Base-by-base conservation (phyloP, 768 basidiomycete species). In the Amylocystis lapponica region DNA sequence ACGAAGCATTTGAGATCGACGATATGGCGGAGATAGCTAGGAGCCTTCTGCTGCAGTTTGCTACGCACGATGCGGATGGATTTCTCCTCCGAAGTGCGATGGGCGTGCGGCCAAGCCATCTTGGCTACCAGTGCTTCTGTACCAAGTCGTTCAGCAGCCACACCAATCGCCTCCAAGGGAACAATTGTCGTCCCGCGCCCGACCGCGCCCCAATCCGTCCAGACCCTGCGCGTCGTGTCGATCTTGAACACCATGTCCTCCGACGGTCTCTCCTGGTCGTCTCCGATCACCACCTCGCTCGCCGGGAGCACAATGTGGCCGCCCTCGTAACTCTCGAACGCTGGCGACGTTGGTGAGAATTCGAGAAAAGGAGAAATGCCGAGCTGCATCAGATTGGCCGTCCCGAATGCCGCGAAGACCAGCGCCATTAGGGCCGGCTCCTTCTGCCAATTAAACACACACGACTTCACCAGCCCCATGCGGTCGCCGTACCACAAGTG, bases 401-500 rank as follows among this genome's bases (percentile, higher is more conserved):
- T 8, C 10, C 9, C 20, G 7, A 32, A 14, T 11, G 45, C 45
- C 3, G 40, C 45, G 6, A 41, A 9, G 3, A 46, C 40, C 7
- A 46, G 40, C 7, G 25, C 14, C 20, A 46, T 17, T 13, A 20
- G 19, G 2, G 32, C 27, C 6, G 40, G 40, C 25, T 46, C 33
- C 13, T 16, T 11, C 2, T 41, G 2, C 5, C 41, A 26, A 40
- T 46, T 22, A 16, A 46, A 46, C 17, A 16, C n/a, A 2, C 6
- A 20, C 8, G 40, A 21, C 11, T 11, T 14, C 27, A 46, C 22
- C 16, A 46, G 16, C 6, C 45, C 45, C 23, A 42, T 42, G 45
- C 45, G 39, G 34, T 41, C 45, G 2, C 25, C 43, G 29, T 45
- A 45, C 39, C 39, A 46, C 26, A 46, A 32, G n/a, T 13, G 11